phyloP scores from a whole-genome alignment of 2,329 filamentous ascomycete genomes.

The Daldinia sp. region DNA sequence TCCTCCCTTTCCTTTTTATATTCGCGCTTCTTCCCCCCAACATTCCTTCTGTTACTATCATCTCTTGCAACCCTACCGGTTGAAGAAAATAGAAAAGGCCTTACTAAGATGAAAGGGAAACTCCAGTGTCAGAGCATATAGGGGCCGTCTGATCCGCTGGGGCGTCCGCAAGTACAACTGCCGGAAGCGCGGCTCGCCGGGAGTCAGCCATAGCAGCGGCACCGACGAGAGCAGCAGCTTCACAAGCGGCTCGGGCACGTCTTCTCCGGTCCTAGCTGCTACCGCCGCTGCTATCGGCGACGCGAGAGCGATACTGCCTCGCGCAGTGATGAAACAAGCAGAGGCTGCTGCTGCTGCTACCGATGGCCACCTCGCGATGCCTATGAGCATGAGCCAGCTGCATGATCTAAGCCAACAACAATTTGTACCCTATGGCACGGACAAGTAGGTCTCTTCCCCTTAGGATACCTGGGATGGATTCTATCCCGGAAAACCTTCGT shows the following conservation, averaged over 20 bases:
- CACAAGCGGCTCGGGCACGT: constrained; percentile 36
- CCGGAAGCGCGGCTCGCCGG: constrained; percentile 42
- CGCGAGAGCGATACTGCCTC: not conserved
- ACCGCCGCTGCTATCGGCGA: not conserved
- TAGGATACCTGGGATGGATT: no score
- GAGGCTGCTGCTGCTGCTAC: not conserved
- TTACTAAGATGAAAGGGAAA: constrained; percentile 15
- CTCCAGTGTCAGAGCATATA: constrained; percentile 59
- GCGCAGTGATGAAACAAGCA: constrained; percentile 4
- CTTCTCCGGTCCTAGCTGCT: constrained; percentile 30
- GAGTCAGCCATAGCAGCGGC: constrained; percentile 19
- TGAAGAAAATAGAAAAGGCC: not conserved
- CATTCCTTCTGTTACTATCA: no score
- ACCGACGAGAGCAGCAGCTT: constrained; percentile 22
- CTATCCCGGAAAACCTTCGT: no score
- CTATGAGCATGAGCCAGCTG: constrained; percentile 25
- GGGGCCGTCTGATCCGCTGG: constrained; percentile 63
- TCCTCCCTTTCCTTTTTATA: not conserved
- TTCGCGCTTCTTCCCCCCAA: not conserved
- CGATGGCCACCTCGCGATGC: constrained; percentile 30
- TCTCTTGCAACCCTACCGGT: no score
- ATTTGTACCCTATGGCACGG: constrained; percentile 6
- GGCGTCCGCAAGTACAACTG: constrained; percentile 62
- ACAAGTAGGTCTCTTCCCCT: constrained; percentile 16
- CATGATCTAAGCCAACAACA: constrained; percentile 15